phyloP scores from a whole-genome alignment of 2,329 filamentous ascomycete genomes.

The Drechslerella coelobrocha region DNA sequence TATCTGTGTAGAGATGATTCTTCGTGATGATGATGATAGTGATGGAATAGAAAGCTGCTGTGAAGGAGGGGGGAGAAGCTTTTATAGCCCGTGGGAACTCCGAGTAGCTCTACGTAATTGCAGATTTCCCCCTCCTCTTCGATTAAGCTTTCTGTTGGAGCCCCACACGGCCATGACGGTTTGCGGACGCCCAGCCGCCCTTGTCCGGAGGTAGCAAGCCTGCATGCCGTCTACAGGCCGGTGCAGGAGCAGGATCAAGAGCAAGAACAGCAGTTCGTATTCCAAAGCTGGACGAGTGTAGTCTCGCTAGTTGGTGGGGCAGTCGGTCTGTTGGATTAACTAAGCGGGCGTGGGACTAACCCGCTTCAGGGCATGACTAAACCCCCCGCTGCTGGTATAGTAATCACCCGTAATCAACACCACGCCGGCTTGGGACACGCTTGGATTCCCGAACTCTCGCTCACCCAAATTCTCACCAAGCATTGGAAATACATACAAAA shows the following conservation, averaged over 20 bases:
- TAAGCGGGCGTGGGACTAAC: slow-evolving; percentile 3
- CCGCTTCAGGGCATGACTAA: slow-evolving; percentile 27
- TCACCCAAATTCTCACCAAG: slow-evolving; percentile 20
- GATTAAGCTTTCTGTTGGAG: neutral
- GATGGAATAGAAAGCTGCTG: neutral
- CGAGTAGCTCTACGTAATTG: no score
- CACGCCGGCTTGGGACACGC: slow-evolving; percentile 5
- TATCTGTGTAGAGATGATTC: neutral
- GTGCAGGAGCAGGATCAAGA: no score
- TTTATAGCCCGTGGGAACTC: no score
- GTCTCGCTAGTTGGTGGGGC: no score
- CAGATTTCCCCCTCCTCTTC: neutral
- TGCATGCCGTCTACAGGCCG: no score
- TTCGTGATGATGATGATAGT: neutral
- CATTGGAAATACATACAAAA: slow-evolving; percentile 47
- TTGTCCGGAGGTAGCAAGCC: no score
- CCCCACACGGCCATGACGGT: neutral
- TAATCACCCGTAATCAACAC: slow-evolving; percentile 44
- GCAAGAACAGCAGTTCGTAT: no score
- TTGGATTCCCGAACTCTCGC: slow-evolving; percentile 10
- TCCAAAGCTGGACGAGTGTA: no score
- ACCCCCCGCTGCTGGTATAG: slow-evolving; percentile 46
- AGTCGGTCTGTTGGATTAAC: no score
- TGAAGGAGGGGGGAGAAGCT: neutral
- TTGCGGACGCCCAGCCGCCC: no score